Evolutionary conservation across 345 rosid genomes (phyloP).

Genomic region (Eucalyptus pumila): DNA sequence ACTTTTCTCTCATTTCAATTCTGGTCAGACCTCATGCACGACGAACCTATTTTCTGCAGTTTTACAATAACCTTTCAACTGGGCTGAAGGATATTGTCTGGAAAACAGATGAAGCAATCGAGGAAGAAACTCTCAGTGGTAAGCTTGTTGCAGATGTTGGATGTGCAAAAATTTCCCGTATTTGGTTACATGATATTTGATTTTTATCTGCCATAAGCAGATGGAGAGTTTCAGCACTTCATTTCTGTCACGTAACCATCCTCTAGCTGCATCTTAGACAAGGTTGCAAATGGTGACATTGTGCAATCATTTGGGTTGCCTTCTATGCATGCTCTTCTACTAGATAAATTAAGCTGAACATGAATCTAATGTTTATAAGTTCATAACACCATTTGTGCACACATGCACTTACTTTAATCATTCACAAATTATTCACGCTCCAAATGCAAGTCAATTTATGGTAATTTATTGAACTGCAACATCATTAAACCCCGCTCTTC

Average conservation of each 20-base stretch:
- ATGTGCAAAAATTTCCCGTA: neutral
- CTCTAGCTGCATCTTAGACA: neutral
- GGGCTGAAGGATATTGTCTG: slow-evolving; percentile 97
- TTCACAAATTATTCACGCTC: neutral
- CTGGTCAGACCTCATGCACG: neutral
- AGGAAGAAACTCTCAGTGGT: slow-evolving; percentile 12
- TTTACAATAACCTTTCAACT: slow-evolving; percentile 70
- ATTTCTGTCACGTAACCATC: neutral
- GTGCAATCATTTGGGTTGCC: neutral
- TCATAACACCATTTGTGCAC: neutral
- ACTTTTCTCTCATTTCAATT: neutral
- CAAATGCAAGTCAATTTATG: neutral
- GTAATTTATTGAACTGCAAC: neutral
- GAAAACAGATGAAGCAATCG: slow-evolving; percentile 56
- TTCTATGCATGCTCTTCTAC: neutral
- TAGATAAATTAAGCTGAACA: neutral
- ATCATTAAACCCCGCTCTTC: neutral
- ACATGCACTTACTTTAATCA: neutral
- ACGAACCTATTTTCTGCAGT: slow-evolving; percentile 20
- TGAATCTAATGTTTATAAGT: neutral
- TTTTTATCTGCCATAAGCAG: neutral
- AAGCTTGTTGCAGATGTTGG: neutral
- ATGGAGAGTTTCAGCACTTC: neutral
- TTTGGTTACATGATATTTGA: neutral
- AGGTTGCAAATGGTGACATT: neutral